phyloP scores from a whole-genome alignment of 345 rosid species.

The Salix brachista region DNA sequence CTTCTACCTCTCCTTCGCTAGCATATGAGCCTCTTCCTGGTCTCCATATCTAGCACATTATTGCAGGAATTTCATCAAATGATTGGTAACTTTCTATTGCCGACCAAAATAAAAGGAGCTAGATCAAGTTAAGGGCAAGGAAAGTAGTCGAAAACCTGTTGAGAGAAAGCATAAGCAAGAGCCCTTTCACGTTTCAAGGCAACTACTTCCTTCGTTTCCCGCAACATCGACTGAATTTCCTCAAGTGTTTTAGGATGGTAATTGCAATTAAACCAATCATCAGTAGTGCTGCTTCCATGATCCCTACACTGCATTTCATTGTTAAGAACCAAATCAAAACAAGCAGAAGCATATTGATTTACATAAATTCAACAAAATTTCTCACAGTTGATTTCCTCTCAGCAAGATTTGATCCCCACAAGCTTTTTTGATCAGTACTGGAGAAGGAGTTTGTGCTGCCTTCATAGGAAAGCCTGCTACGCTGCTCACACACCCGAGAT shows the following conservation, averaged over 20 bases:
- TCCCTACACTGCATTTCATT: constrained; percentile 10
- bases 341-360: background rate
- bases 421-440: background rate
- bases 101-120: background rate
- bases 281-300: background rate
- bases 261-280: constrained; percentile 6
- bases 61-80: background rate
- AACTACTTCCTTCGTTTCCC: constrained; percentile 12
- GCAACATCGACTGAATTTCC: constrained; percentile 33
- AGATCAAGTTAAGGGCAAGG: background rate
- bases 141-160: constrained; percentile 34
- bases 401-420: constrained; percentile 17
- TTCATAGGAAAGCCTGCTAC: constrained; percentile 13
- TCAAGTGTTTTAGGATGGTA: constrained; percentile 25
- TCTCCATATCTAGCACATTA: constrained; percentile 43
- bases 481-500: constrained; percentile 7
- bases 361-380: background rate
- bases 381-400: constrained; percentile 25
- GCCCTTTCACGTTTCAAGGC: constrained; percentile 12
- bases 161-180: constrained; percentile 15
- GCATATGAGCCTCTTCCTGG: constrained; percentile 34
- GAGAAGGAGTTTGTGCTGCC: constrained; percentile 6
- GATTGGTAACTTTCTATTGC: background rate
- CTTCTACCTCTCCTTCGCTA: constrained; percentile 47
- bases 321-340: background rate